These are phyloP conservation scores for Rhizoclosmatium sp. DNA, from an alignment of 192 early-diverging fungal species.

Conservation along the genomic window DNA sequence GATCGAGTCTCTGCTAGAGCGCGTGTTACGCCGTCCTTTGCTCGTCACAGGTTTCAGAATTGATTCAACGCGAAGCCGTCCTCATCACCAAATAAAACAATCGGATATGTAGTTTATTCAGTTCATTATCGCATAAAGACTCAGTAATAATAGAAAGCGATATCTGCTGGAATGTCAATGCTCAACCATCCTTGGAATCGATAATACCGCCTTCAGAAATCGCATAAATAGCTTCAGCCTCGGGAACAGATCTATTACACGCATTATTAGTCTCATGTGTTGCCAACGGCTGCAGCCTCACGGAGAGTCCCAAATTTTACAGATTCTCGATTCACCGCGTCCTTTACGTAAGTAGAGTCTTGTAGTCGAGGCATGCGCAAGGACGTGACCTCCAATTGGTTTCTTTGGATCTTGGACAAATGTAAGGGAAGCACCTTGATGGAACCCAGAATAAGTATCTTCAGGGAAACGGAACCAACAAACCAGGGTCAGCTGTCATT, in stretches of 20 bases:
- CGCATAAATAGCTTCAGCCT: conserved; percentile 64
- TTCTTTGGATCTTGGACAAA: conserved; percentile 91
- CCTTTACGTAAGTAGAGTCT: conserved; percentile 83
- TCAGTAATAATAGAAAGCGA: background rate
- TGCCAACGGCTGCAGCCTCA: conserved; percentile 37
- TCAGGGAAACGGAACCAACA: background rate
- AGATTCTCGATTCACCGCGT: conserved; percentile 78
- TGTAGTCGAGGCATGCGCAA: conserved; percentile 78
- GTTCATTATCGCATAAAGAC: too few species aligned
- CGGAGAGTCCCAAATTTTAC: conserved; percentile 87
- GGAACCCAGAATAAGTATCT: background rate
- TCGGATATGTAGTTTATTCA: too few species aligned
- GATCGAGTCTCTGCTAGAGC: too few species aligned
- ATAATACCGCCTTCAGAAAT: conserved; percentile 80
- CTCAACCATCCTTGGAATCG: conserved; percentile 62
- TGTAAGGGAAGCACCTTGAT: conserved; percentile 62
- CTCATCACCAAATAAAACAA: too few species aligned
- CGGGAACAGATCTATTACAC: conserved; percentile 28
- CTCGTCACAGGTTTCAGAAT: too few species aligned
- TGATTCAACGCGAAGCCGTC: too few species aligned
- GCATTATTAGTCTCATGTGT: conserved; percentile 19
- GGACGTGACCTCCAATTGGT: conserved; percentile 72
- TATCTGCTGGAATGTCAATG: background rate
- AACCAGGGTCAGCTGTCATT: conserved; percentile 62
- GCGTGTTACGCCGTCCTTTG: too few species aligned